Evolutionary conservation across 768 basidiomycete species (phyloP), one percentile per base, ranked within the genome.

Genomic region (Lactifluus pinguis): DNA sequence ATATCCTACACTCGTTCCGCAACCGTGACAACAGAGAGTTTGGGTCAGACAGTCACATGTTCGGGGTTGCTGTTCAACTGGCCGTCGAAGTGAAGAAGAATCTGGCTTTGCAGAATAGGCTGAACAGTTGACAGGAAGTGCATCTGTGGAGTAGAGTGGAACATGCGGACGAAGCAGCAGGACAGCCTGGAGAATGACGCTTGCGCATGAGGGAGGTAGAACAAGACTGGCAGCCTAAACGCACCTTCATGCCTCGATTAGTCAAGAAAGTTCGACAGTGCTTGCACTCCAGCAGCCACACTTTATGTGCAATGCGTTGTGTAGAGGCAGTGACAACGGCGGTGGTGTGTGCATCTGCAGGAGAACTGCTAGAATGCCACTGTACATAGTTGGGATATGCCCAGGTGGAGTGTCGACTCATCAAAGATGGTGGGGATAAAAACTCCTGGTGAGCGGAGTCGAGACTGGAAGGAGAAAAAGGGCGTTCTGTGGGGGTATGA

Each of bases 11-110:
- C 80, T 73, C 39, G 73, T 72, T 9, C 91, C 91, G 72, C 91
- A 93, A 9, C 83, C 83, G 68, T 88, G 86, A 69, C 91, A 92
- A 67, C 81, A 87, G 21, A 93, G 76, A 0, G 84, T 85, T 70
- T 90, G 87, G 2, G 91, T 93, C 48, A 93, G 76, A 69, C 90
- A 94, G 68, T 89, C 88, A 72, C 91, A 93, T 9, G 89, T 90
- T 45, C 89, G 81, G 50, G 70, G 64, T 34, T 64, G 65, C 5
- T 44, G 59, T 53, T 49, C 51, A 49, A 11, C 69, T 15, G 72
- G 66, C 41, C 61, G 64, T 25, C 64, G 65, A 19, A 72, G 68
- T 25, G 25, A 25, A 52, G 73, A 70, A 17, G 76, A 71, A 19
- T 52, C 32, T 76, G 76, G 21, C 38, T 17, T 77, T 38, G 81